phyloP scores from a whole-genome alignment of 2,329 filamentous ascomycete species.

The Pleurostoma richardsiae region DNA sequence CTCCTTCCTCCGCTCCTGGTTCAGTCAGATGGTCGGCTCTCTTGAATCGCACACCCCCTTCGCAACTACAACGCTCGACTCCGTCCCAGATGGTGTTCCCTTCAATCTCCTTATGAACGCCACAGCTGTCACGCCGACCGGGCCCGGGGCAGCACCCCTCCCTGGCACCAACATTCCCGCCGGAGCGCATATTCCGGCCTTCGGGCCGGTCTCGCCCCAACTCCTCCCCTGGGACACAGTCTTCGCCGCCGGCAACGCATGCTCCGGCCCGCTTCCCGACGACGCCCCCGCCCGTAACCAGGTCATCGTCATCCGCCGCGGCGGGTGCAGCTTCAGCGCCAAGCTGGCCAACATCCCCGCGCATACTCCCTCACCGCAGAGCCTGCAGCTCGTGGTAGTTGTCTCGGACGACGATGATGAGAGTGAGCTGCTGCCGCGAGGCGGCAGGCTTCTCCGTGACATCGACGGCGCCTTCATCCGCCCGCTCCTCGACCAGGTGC shows the following conservation, averaged over 20 bases:
- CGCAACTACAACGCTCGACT: constrained; percentile 8
- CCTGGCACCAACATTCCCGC: constrained; percentile 34
- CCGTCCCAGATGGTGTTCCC: constrained; percentile 5
- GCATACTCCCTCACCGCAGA: constrained; percentile 54
- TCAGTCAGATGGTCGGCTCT: constrained; percentile 37
- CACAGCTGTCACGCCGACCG: constrained; percentile 26
- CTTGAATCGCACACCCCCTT: constrained; percentile 21
- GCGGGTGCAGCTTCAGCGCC: constrained; percentile 76
- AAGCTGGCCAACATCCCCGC: constrained; percentile 84
- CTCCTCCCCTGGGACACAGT: constrained; percentile 64
- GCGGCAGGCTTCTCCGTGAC: constrained; percentile 18
- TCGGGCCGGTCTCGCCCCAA: constrained; percentile 25
- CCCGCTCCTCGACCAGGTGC: constrained; percentile 71
- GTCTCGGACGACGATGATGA: constrained; percentile 55
- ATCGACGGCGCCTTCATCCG: constrained; percentile 27
- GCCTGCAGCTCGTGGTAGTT: constrained; percentile 77
- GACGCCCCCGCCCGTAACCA: constrained; percentile 55
- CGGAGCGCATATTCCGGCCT: constrained; percentile 20
- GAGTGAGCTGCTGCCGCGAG: constrained; percentile 16
- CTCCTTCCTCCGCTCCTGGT: constrained; percentile 41
- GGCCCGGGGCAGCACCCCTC: constrained; percentile 44
- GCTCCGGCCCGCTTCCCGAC: constrained; percentile 52
- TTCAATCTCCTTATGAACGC: constrained; percentile 27
- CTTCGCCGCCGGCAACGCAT: constrained; percentile 67
- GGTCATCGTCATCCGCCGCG: constrained; percentile 75